Base-by-base conservation (phyloP, 345 rosid genomes). In the Orychophragmus violaceus region DNA sequence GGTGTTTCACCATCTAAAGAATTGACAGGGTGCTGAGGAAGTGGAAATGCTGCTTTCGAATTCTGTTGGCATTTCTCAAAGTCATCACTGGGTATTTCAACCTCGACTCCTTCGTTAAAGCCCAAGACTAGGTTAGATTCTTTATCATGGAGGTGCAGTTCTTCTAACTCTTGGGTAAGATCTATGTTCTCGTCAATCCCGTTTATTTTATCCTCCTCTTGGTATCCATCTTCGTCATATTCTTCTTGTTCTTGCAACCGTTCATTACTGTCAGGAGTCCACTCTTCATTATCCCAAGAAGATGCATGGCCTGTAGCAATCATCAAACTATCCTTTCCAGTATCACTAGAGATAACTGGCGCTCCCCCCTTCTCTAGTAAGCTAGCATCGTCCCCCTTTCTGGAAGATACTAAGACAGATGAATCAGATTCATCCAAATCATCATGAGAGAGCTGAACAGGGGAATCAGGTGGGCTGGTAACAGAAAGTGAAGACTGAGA, bases 401-500 rank as follows among this genome's bases (percentile, higher is more conserved):
- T 79, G 74, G 79, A 48, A 22, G 79, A 69, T 59, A 85, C 79
- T 74, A 79, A 61, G 45, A 68, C 65, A 22, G 80, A 32, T 75
- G 84, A 87, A 71, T 83, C 88, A 50, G 85, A 80, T 50, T 88
- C 97, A 72, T 95, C 99, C 88, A 91, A 76, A 64, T 89, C 94
- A 82, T 95, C 97, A 72, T 95, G 93, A 64, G 99, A 95, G 59
- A 95, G 82, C 78, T 83, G 93, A 66, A 82, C 75, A 0, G 96
- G 99, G 72, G 99, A 91, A 78, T 78, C 86, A 65, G 97, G 99
- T 5, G 97, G 88, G 74, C 97, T 95, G 37, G 97, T 73, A 70
- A 95, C 90, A 52, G 90, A 91, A 23, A 95, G 84, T 24, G 99
- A 95, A 63, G 97, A 95, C 81, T 85, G 97, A 30, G 99, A 95